Evolutionary conservation across 202 grass and related monocot species (phyloP), one percentile per base, ranked within the genome.

Genomic region (Thinopyrum obtusiflorum): DNA sequence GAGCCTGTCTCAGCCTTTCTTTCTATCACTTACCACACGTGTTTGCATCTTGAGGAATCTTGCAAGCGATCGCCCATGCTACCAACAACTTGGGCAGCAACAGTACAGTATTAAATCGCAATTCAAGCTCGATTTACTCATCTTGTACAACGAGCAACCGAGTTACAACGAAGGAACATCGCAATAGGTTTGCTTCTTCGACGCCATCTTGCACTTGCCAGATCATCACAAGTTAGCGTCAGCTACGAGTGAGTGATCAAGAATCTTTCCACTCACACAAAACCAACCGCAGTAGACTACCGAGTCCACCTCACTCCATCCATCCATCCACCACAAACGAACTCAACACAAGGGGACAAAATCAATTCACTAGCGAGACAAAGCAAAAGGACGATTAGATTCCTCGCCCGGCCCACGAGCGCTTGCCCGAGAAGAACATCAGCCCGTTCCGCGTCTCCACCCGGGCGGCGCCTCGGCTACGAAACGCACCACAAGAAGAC

Each of bases 221-320:
- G 7, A 65, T 32, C 31, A 65, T 27, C 60, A 51, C 44, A 11
- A 25, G 60, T 67, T 49, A n/a, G 68, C 82, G 6, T 73, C 14
- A 73, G 39, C 69, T 73, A 67, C 63, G 44, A 51, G 80, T 28
- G 32, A 83, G 26, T 53, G 47, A 33, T 53, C 60, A 67, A 51
- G 77, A 60, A 80, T 68, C 14, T 49, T 33, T 71, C 49, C 26
- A 32, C 61, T 23, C 62, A n/a, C 62, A 67, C 39, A 31, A 67
- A 67, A 57, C 71, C 40, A 53, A 68, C 51, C 40, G 40, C 40
- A 35, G 37, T 26, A 84, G 1, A 12, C 26, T 11, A 32, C 24
- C 24, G 12, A 82, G 1, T 49, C 49, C 69, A 21, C 40, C 60
- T 57, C 39, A 12, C 68, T 59, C 60, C 18, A 32, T 60, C 24